Evolutionary conservation across 106 monocot species (phyloP).

Genomic region (Acanthochlamys bracteata): DNA sequence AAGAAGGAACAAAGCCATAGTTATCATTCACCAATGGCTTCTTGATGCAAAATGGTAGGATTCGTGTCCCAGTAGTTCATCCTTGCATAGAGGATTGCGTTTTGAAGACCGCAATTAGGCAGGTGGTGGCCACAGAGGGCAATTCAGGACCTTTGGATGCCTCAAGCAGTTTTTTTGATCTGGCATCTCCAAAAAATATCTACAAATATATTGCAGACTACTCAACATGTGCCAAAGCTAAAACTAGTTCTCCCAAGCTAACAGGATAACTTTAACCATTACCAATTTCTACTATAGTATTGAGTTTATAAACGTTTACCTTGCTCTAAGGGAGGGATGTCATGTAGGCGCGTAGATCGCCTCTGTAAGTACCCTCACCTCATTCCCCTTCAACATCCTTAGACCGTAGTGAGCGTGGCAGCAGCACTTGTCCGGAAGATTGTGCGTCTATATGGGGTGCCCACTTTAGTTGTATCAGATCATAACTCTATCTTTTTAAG

Average conservation of each 20-base stretch:
- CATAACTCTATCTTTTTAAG: background rate
- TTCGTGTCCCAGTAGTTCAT: too few relatives aligned
- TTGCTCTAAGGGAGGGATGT: background rate
- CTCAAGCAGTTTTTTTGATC: background rate
- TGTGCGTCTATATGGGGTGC: background rate
- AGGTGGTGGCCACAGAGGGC: too few relatives aligned
- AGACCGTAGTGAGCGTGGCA: background rate
- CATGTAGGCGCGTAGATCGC: background rate
- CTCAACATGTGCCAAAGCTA: too few relatives aligned
- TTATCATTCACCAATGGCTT: too few relatives aligned
- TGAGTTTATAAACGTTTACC: constrained; percentile 3
- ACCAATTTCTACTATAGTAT: background rate
- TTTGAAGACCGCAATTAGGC: too few relatives aligned
- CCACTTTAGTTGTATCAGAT: background rate
- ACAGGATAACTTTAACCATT: constrained; percentile 2
- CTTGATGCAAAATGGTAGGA: too few relatives aligned
- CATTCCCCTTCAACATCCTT: background rate
- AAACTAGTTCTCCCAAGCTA: too few relatives aligned
- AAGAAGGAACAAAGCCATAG: too few relatives aligned
- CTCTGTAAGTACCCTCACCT: background rate
- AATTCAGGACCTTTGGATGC: too few relatives aligned
- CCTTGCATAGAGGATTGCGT: too few relatives aligned
- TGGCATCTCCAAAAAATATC: background rate
- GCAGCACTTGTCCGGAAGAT: background rate
- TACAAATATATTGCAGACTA: too few relatives aligned